These are phyloP conservation scores for Nothophytophthora sp. DNA, from an alignment of 352 stramenopile genomes.

Conservation along the genomic window DNA sequence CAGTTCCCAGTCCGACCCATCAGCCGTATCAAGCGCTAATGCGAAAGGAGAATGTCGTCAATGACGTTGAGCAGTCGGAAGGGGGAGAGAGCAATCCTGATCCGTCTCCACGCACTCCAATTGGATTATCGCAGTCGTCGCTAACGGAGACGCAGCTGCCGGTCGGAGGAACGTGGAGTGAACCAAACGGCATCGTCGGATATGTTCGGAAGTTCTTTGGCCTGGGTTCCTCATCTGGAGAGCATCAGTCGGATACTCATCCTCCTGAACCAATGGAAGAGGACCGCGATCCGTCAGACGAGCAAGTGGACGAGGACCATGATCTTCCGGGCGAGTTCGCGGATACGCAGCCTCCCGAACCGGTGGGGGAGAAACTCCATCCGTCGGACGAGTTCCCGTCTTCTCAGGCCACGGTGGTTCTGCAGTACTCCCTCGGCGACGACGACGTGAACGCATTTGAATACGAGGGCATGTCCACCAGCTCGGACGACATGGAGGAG, in stretches of 20 bases:
- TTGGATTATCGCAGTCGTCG: not conserved
- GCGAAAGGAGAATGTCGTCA: too few species aligned
- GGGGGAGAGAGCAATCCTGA: not conserved
- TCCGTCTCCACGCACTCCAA: not conserved
- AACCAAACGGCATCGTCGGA: not conserved
- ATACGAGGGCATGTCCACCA: conserved; percentile 19
- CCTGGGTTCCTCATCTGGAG: conserved; percentile 3
- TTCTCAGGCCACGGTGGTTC: conserved; percentile 30
- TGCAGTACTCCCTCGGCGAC: conserved; percentile 22
- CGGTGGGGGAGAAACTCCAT: conserved; percentile 7
- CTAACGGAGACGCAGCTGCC: conserved; percentile 5
- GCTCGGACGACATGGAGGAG: conserved; percentile 10
- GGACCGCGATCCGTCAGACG: too few species aligned
- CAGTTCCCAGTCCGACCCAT: too few species aligned
- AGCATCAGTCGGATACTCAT: not conserved
- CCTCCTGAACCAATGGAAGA: conserved; percentile 4
- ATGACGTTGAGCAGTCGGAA: too few species aligned
- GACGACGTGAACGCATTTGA: conserved; percentile 34
- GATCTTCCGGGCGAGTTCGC: too few species aligned
- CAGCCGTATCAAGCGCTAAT: too few species aligned
- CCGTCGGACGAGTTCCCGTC: conserved; percentile 18
- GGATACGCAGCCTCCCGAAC: too few species aligned
- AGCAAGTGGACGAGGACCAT: conserved; percentile 7
- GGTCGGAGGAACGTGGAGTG: not conserved
- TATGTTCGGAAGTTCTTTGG: conserved; percentile 9